Evolutionary conservation across 2,329 filamentous ascomycete species (phyloP).

Genomic region (Tetracladium maxilliforme): DNA sequence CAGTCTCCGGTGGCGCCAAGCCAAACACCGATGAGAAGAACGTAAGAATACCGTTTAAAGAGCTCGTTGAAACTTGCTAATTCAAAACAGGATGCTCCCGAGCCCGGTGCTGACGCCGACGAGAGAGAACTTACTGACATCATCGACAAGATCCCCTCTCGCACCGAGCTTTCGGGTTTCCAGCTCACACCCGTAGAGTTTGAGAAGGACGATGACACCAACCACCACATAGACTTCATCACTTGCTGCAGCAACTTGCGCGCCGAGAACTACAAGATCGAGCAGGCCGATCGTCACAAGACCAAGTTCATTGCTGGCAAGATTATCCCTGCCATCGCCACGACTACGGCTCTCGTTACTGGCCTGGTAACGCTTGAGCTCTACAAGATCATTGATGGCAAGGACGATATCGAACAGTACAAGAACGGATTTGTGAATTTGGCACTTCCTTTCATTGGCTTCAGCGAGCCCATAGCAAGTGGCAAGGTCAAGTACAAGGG

Average conservation of each 20-base stretch:
- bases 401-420: constrained; percentile 94
- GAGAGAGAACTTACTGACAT: constrained; percentile 67
- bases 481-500: constrained; percentile 85
- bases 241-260: constrained; percentile 92
- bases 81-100: too few species aligned
- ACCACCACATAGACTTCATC: constrained; percentile 98
- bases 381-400: constrained; percentile 93
- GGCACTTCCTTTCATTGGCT: constrained; percentile 92
- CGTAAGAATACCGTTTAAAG: too few species aligned
- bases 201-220: constrained; percentile 96
- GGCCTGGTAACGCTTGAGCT: constrained; percentile 85
- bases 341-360: constrained; percentile 89
- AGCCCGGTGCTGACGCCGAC: too few species aligned
- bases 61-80: too few species aligned
- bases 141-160: constrained; percentile 55
- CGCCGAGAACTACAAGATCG: constrained; percentile 96
- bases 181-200: constrained; percentile 88
- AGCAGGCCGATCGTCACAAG: constrained; percentile 84
- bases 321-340: constrained; percentile 97
- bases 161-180: constrained; percentile 73
- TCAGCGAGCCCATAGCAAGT: constrained; percentile 90
- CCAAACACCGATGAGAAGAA: too few species aligned
- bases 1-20: too few species aligned
- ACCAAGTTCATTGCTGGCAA: constrained; percentile 99
- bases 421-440: constrained; percentile 98